phyloP scores from a whole-genome alignment of 495 filamentous ascomycete species.

The Neurospora sp. region DNA sequence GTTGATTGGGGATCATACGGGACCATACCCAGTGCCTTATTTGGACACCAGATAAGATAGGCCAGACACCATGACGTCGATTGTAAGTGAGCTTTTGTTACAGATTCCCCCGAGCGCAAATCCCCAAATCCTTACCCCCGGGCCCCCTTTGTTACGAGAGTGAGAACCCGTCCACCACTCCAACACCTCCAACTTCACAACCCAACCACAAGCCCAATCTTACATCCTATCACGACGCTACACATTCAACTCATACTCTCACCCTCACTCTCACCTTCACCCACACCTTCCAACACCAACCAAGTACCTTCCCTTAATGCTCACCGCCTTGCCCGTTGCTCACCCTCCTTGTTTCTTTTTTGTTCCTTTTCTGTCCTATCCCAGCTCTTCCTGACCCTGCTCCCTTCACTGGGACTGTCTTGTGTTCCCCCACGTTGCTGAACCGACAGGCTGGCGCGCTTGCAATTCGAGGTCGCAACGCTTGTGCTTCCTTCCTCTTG shows the following conservation, averaged over 20 bases:
- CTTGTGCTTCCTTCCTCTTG: background rate
- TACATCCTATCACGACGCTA: background rate
- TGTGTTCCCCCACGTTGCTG: slow-evolving; percentile 1
- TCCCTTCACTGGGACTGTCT: background rate
- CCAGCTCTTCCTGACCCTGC: background rate
- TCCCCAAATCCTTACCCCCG: background rate
- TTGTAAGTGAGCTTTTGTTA: slow-evolving; percentile 26
- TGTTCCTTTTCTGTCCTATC: background rate
- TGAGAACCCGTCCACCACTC: slow-evolving; percentile 5
- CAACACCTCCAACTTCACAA: slow-evolving; percentile 6
- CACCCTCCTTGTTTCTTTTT: background rate
- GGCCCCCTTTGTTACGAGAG: slow-evolving; percentile 3
- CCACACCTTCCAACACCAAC: background rate
- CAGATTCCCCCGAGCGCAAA: background rate
- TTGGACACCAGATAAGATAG: slow-evolving; percentile 8
- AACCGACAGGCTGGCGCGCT: background rate
- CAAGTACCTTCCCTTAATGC: background rate
- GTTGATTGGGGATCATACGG: background rate
- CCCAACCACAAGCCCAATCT: slow-evolving; percentile 3
- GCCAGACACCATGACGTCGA: slow-evolving; percentile 32
- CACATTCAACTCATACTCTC: background rate
- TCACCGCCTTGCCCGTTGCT: background rate
- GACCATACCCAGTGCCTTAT: background rate
- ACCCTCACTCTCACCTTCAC: background rate
- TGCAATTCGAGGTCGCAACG: background rate